Conservation (phyloP, 192 early-diverging fungal genomes). For the Jimgerdemannia lactiflua region DNA sequence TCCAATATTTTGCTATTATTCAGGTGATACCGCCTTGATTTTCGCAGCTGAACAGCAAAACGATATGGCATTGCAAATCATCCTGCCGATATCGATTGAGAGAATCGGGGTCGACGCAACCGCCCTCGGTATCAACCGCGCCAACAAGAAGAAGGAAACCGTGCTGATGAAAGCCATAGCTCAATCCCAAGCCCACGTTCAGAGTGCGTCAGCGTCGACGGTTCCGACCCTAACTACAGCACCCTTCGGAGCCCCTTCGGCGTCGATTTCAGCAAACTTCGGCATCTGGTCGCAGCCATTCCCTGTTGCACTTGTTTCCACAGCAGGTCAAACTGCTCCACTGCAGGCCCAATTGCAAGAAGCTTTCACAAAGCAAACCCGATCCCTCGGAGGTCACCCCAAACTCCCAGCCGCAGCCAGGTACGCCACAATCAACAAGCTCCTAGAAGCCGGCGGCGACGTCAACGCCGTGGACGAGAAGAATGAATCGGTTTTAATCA, state of each 20-base stretch:
- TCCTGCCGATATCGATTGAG: neutral
- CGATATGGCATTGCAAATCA: neutral
- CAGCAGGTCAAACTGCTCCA: no score
- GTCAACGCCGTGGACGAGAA: constrained; percentile 17
- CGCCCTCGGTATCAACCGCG: constrained; percentile 9
- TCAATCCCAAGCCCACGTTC: no score
- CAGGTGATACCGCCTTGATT: constrained; percentile 8
- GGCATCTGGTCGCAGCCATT: no score
- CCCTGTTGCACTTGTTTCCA: no score
- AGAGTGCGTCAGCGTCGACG: no score
- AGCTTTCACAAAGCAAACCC: neutral
- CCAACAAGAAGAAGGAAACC: constrained; percentile 16
- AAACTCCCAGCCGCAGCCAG: neutral
- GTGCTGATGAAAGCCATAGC: constrained; percentile 26
- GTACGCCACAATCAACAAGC: constrained; percentile 5
- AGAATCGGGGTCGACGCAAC: neutral
- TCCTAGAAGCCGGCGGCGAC: constrained; percentile 23
- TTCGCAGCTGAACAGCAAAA: constrained; percentile 12
- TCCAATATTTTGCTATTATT: neutral
- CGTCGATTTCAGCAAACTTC: no score
- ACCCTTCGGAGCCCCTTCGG: no score
- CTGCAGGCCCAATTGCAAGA: no score
- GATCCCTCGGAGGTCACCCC: neutral
- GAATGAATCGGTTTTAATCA: constrained; percentile 19
- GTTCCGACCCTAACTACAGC: no score